Base-by-base conservation (phyloP, 768 basidiomycete genomes). In the Holtermannia corniformis region DNA sequence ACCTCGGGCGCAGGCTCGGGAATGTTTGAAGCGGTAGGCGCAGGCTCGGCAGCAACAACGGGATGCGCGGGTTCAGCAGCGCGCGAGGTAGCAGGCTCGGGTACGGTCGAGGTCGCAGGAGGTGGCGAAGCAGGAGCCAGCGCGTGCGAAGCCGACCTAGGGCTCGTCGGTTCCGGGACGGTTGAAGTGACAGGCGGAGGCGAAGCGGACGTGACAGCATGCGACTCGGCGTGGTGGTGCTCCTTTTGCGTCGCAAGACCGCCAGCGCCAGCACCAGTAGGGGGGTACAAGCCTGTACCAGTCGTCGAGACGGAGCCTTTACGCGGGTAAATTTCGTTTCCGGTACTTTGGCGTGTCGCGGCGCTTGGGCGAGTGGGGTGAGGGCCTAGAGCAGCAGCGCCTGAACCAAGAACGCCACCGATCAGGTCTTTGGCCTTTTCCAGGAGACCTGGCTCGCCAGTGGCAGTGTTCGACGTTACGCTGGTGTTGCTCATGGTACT, bases 81-180 rank as follows among this genome's bases (percentile, higher is more conserved):
- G 32, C 16, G 32, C 7, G 10, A 7, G 32, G 32, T 37, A 16
- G 32, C 7, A 37, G n/a, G n/a, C n/a, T n/a, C n/a, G n/a, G n/a
- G n/a, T n/a, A 45, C 49, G 32, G 22, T 48, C 51, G 23, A 32
- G 19, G 45, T 28, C 44, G 37, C 26, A 28, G n/a, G 51, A 32
- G 7, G 28, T 46, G 4, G 51, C 13, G 25, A 27, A 44, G 10
- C 26, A 32, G 26, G 25, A 19, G 49, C 21, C 16, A 14, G 7
- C 22, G 49, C 19, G n/a, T 21, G 32, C 5, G 23, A 12, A 19
- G 41, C 37, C 37, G 37, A n/a, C 12, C 12, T 41, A n/a, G 5
- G 56, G 44, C 37, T 71, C 67, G 14, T 65, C 51, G 11, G 63
- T n/a, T n/a, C n/a, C n/a, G n/a, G n/a, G n/a, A n/a, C n/a, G n/a